Conservation (phyloP, 2,329 filamentous ascomycete genomes). For the Penicillium thymicola region DNA sequence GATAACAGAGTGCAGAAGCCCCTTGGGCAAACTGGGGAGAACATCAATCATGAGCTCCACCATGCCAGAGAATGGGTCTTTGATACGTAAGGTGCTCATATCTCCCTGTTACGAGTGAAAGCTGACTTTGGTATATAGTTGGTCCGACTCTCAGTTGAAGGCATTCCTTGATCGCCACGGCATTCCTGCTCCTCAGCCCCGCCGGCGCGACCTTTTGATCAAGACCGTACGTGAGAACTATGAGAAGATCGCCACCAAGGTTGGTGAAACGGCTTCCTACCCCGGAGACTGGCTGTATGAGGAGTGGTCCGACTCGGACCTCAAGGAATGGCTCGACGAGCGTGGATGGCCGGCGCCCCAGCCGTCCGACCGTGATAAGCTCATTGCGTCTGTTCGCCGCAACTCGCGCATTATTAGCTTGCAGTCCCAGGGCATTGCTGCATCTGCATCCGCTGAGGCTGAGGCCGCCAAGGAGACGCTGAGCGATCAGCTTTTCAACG, state of each 20-base stretch:
- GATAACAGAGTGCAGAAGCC: constrained; percentile 67
- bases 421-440: constrained; percentile 60
- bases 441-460: constrained; percentile 62
- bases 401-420: constrained; percentile 79
- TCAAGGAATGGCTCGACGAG: constrained; percentile 90
- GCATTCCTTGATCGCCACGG: constrained; percentile 83
- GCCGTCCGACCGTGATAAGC: constrained; percentile 75
- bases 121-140: constrained; percentile 51
- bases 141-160: constrained; percentile 92
- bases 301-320: constrained; percentile 85
- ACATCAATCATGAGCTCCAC: constrained; percentile 66
- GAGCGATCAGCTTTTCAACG: constrained; percentile 78
- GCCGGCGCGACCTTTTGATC: constrained; percentile 77
- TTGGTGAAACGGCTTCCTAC: constrained; percentile 75
- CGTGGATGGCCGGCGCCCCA: constrained; percentile 84
- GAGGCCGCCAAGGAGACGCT: constrained; percentile 69
- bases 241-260: constrained; percentile 69
- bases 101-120: background rate
- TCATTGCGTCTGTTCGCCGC: constrained; percentile 84
- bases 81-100: constrained; percentile 57
- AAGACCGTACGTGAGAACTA: constrained; percentile 77
- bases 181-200: constrained; percentile 84
- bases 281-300: constrained; percentile 94
- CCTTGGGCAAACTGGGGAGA: constrained; percentile 77
- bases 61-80: constrained; percentile 88